These are phyloP conservation scores for Cryptococcus sp. DNA, from an alignment of 1,284 basidiomycete genomes.

Conservation along the genomic window DNA sequence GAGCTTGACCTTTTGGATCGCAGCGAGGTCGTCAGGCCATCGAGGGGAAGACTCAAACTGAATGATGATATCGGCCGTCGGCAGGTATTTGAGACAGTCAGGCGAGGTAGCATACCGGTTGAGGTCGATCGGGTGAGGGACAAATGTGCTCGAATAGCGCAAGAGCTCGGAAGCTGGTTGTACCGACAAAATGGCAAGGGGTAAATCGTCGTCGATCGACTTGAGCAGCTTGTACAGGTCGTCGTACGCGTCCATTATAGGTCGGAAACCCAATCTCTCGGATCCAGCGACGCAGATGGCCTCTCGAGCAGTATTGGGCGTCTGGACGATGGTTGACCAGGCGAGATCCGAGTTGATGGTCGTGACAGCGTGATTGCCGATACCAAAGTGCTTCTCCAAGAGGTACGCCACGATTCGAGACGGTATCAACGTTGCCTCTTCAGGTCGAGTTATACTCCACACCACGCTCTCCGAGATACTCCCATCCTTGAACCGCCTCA, in stretches of 20 bases:
- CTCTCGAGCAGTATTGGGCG: conserved; percentile 55
- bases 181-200: conserved; percentile 72
- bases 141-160: conserved; percentile 76
- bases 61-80: conserved; percentile 66
- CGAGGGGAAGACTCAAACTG: conserved; percentile 85
- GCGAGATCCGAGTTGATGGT: conserved; percentile 59
- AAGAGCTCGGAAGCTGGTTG: conserved; percentile 64
- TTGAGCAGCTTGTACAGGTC: conserved; percentile 71
- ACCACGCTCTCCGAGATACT: conserved; percentile 89
- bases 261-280: conserved; percentile 61
- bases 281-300: conserved; percentile 47
- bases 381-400: conserved; percentile 66
- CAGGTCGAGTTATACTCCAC: conserved; percentile 59
- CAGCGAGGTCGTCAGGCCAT: conserved; percentile 92
- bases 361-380: conserved; percentile 52
- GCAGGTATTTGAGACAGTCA: conserved; percentile 59
- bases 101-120: conserved; percentile 46
- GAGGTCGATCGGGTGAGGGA: conserved; percentile 57
- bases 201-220: conserved; percentile 67
- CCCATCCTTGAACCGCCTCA: conserved; percentile 96
- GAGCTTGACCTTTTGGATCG: conserved; percentile 91
- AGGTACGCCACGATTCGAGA: conserved; percentile 68
- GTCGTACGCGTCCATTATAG: conserved; percentile 75
- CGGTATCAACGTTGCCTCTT: conserved; percentile 76
- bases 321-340: conserved; percentile 54